Conservation (phyloP, 2,329 filamentous ascomycete species). For the Fusarium miscanthi region DNA sequence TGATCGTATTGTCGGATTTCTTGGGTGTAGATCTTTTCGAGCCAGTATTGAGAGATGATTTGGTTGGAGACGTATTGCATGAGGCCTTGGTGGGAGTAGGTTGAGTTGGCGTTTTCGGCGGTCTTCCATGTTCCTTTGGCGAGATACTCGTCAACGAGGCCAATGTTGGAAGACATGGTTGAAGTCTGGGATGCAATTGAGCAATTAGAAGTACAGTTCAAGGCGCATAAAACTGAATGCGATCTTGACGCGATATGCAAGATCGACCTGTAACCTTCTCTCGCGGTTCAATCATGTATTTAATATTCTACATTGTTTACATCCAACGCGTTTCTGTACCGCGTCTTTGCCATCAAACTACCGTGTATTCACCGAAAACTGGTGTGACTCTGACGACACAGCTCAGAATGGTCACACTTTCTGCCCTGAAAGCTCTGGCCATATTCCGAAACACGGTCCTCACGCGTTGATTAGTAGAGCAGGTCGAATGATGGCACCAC, state of each 20-base stretch:
- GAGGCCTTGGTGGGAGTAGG: slow-evolving; percentile 40
- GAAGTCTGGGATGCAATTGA: no score
- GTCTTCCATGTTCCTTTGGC: slow-evolving; percentile 39
- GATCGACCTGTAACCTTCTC: neutral
- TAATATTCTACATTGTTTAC: neutral
- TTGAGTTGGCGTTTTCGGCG: slow-evolving; percentile 42
- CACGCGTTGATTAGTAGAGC: neutral
- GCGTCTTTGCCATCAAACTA: neutral
- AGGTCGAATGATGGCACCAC: slow-evolving; percentile 17
- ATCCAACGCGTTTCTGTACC: neutral
- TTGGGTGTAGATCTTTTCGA: slow-evolving; percentile 39
- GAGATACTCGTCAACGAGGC: slow-evolving; percentile 39
- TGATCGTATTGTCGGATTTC: slow-evolving; percentile 31
- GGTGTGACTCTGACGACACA: slow-evolving; percentile 16
- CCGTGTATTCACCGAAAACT: neutral
- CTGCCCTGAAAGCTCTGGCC: neutral
- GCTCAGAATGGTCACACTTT: neutral
- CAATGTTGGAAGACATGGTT: slow-evolving; percentile 23
- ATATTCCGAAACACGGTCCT: slow-evolving; percentile 24
- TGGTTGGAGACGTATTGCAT: slow-evolving; percentile 45
- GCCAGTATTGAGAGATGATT: slow-evolving; percentile 41
- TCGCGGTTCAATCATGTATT: neutral
- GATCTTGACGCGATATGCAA: neutral
- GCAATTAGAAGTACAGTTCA: accelerated
- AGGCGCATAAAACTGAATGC: no score